Conservation (phyloP, 164 flowering plant genomes). For the Vitis riparia region DNA sequence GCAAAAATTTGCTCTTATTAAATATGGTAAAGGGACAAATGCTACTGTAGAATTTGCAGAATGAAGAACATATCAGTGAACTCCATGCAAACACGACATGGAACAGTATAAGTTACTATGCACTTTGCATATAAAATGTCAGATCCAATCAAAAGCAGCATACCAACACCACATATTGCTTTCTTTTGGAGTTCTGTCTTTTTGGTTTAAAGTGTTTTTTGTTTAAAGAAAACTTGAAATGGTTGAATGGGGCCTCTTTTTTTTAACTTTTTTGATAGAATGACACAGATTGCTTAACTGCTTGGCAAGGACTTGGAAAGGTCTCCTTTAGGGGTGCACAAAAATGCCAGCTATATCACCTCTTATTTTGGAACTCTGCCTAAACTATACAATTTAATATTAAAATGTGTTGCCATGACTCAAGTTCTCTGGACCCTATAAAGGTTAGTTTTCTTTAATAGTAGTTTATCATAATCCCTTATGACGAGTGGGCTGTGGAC, state of each 20-base stretch:
- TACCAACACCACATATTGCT: neutral
- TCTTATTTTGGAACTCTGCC: slow-evolving; percentile 14
- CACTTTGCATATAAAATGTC: neutral
- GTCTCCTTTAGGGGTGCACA: slow-evolving; percentile 31
- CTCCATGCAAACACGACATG: too few species aligned
- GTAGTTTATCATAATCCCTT: too few species aligned
- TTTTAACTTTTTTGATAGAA: neutral
- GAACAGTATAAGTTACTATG: neutral
- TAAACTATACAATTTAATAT: slow-evolving; percentile 2
- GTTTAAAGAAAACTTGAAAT: slow-evolving; percentile 3
- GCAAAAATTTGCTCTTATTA: neutral
- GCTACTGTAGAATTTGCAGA: neutral
- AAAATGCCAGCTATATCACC: slow-evolving; percentile 25
- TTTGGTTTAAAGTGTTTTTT: neutral
- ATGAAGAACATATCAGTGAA: too few species aligned
- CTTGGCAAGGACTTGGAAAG: slow-evolving; percentile 22
- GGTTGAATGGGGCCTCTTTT: slow-evolving; percentile 6
- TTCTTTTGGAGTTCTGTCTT: neutral
- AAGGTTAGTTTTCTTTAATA: neutral
- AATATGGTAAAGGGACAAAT: neutral
- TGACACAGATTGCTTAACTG: slow-evolving; percentile 31
- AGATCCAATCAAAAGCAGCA: neutral
- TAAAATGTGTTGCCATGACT: slow-evolving; percentile 10
- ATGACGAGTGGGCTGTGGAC: too few species aligned
- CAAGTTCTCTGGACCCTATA: slow-evolving; percentile 17